A percentile compares a stretch with the other conserved stretches of the same genome.
Evolutionary conservation across 495 filamentous ascomycete species (phyloP).

Genomic region (Penicillium egyptiacum): DNA sequence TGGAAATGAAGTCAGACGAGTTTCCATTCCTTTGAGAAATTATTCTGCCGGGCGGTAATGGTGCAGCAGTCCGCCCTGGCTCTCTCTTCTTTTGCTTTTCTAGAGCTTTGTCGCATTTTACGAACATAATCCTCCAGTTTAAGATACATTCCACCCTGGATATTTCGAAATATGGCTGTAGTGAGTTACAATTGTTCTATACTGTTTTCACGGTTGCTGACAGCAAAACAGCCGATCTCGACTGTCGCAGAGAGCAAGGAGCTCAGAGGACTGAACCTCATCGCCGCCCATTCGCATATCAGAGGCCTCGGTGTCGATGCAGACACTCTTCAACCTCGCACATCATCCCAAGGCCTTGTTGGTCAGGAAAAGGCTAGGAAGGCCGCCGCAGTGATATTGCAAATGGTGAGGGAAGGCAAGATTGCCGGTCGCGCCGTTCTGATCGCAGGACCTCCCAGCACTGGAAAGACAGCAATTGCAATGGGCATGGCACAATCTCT

Average conservation of each 20-base stretch:
- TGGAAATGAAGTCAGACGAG: neutral
- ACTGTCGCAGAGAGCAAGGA: constrained; percentile 94
- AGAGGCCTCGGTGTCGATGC: constrained; percentile 90
- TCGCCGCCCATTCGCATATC: constrained; percentile 98
- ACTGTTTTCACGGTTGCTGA: constrained; percentile 6
- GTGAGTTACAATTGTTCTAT: constrained; percentile 27
- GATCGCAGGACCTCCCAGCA: constrained; percentile 95
- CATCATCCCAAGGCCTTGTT: constrained; percentile 91
- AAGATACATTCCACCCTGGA: constrained; percentile 6
- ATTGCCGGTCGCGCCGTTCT: constrained; percentile 94
- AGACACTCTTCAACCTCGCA: constrained; percentile 83
- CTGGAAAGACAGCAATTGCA: constrained; percentile 96
- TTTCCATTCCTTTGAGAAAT: neutral
- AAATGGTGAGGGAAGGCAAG: constrained; percentile 98
- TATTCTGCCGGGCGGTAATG: constrained; percentile 11
- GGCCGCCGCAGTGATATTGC: constrained; percentile 89
- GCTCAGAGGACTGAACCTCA: constrained; percentile 90
- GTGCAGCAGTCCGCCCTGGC: constrained; percentile 13
- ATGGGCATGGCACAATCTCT: constrained; percentile 99
- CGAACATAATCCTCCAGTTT: constrained; percentile 6
- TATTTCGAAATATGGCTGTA: constrained; percentile 37
- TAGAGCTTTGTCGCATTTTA: constrained; percentile 16
- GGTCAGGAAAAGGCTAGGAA: constrained; percentile 96
- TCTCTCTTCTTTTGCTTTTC: constrained; percentile 13
- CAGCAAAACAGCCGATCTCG: constrained; percentile 67